These are phyloP conservation scores for Talaromyces verruculosus DNA, from an alignment of 2,329 filamentous ascomycete genomes.

Conservation along the genomic window DNA sequence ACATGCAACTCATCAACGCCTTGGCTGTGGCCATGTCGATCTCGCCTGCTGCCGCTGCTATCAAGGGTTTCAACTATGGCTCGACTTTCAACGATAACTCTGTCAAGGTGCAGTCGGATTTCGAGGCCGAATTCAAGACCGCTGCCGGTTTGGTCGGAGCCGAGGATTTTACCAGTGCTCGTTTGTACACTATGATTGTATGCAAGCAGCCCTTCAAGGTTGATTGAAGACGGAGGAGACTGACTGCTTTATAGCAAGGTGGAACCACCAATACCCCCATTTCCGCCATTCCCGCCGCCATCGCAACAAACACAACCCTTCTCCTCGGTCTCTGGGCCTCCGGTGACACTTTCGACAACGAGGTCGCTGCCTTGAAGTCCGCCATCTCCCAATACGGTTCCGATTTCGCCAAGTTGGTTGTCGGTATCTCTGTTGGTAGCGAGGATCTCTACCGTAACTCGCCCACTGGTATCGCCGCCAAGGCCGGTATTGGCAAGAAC, in stretches of 20 bases:
- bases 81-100: conserved; percentile 42
- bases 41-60: conserved; percentile 37
- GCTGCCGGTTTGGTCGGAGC: conserved; percentile 46
- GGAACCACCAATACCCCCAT: conserved; percentile 66
- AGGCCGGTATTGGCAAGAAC: conserved; percentile 62
- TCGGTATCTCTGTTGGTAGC: conserved; percentile 80
- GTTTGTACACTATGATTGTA: conserved; percentile 63
- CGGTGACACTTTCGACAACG: conserved; percentile 63
- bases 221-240: not conserved
- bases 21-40: conserved; percentile 38
- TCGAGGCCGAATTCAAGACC: conserved; percentile 46
- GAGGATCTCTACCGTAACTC: conserved; percentile 85
- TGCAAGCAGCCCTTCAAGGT: conserved; percentile 17
- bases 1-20: conserved; percentile 35
- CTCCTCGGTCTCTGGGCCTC: conserved; percentile 85
- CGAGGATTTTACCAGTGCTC: conserved; percentile 48
- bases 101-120: conserved; percentile 45
- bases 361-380: conserved; percentile 68
- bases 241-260: conserved; percentile 28
- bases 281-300: conserved; percentile 76
- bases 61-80: conserved; percentile 53
- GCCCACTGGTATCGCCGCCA: conserved; percentile 63
- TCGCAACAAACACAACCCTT: conserved; percentile 73
- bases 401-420: conserved; percentile 59
- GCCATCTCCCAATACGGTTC: conserved; percentile 69